Evolutionary conservation across 805 yeast genomes (phyloP), one percentile per base, ranked within the genome.

Genomic region (Candida chauliodis): DNA sequence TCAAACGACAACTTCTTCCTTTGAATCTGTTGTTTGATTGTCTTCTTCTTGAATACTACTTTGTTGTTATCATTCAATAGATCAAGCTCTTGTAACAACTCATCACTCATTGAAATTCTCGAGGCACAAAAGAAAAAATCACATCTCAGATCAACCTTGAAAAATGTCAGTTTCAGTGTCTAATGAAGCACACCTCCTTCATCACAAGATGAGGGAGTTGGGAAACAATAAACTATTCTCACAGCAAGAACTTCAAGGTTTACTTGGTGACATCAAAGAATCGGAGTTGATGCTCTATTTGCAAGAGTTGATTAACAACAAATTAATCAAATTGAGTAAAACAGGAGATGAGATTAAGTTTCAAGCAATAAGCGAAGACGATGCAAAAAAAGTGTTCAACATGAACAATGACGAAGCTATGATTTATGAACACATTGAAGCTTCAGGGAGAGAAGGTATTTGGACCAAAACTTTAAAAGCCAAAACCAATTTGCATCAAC

Each of bases 391-490:
- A 53, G 77, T 87, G 44, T 70, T 81, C 18, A 73, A 79, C 26
- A 89, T 91, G 96, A 56, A 75, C 7, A 75, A 81, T 20, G 99
- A 93, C 52, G 98, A 93, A 61, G 82, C 90, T 17, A 77, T 91
- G 76, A 84, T 91, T 19, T 91, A 91, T 56, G 81, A 93, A 1
- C 83, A 89, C 53, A 91, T 91, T 46, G 95, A 87, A 53, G 95
- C 95, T 0, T 76, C 95, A 6, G 95, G 93, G 3, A 72, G 98
- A 59, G 97, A 90, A 61, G 97, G 97, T 31, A 88, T 90, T 37
- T 90, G 97, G 97, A 84, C 95, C 9, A 88, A 87, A 62, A 86
- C 95, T 7, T 78, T 90, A 49, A 86, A 86, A 55, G 87, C 90
- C 8, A 81, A 83, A 53, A 85, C 96, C 10, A 89, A 89, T 52